Percentiles rank a stretch among this genome's conserved stretches.
Evolutionary conservation across 192 early-diverging fungal species (phyloP).

Genomic region (Umbelopsis ramanniana): DNA sequence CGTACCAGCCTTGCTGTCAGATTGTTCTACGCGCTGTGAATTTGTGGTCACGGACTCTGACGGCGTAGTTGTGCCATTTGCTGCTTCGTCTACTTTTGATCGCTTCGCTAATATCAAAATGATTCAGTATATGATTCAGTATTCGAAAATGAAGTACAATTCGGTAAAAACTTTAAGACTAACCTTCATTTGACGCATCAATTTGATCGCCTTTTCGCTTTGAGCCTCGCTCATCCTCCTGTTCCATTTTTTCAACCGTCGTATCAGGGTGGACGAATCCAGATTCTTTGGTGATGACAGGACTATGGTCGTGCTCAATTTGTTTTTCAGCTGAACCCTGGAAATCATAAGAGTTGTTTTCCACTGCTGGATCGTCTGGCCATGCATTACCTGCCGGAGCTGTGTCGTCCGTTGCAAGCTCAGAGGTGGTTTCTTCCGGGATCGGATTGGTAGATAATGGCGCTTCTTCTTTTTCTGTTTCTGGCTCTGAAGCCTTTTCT

Average conservation of each 20-base stretch:
- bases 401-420: not conserved
- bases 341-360: not conserved
- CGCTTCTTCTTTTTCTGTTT: not conserved
- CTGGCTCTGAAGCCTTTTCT: not conserved
- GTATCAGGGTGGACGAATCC: not conserved
- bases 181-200: not conserved
- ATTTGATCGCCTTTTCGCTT: not conserved
- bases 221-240: not conserved
- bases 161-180: not conserved
- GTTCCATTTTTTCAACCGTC: not conserved
- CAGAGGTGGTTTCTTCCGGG: not conserved
- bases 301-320: not conserved
- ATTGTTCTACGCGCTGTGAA: no score
- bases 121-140: not conserved
- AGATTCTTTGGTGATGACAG: slow-evolving; percentile 6
- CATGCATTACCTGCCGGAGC: not conserved
- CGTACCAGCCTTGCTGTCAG: no score
- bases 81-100: not conserved
- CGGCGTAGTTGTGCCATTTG: not conserved
- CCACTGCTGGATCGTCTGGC: not conserved
- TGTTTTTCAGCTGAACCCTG: not conserved
- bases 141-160: not conserved
- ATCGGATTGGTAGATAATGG: not conserved
- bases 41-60: no score
- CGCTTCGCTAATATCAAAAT: not conserved